phyloP scores from a whole-genome alignment of 257 asterid species.

The Handroanthus guayacan region DNA sequence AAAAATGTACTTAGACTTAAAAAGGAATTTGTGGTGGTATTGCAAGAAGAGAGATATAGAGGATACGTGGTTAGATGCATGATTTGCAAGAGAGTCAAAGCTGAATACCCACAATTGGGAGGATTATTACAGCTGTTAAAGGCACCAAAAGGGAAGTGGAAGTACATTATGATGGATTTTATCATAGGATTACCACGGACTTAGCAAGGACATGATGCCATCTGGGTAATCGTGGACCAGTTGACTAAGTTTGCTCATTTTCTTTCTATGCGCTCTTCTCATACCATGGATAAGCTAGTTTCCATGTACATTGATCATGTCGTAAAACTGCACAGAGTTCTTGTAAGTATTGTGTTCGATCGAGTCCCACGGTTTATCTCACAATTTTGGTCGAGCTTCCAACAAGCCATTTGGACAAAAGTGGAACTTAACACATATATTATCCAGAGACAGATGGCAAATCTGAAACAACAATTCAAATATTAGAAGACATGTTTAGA shows the following conservation, averaged over 20 bases:
- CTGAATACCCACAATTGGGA: background rate
- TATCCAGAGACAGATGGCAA: background rate
- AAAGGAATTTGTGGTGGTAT: background rate
- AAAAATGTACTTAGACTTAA: background rate
- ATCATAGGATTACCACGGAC: background rate
- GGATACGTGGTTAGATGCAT: background rate
- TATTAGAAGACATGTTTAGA: background rate
- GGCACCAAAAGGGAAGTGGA: background rate
- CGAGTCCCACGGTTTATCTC: background rate
- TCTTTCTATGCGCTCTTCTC: too few species aligned
- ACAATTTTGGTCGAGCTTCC: background rate
- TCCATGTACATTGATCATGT: background rate
- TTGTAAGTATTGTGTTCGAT: too few species aligned
- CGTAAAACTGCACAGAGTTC: too few species aligned
- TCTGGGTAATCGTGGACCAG: background rate
- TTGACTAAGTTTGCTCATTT: too few species aligned
- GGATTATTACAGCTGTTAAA: background rate
- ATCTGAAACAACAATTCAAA: too few species aligned
- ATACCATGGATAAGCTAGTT: too few species aligned
- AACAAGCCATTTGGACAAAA: background rate
- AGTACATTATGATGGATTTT: too few species aligned
- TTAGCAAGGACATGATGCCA: background rate
- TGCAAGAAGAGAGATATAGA: background rate
- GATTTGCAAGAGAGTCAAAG: background rate
- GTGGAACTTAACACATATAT: background rate